phyloP scores from a whole-genome alignment of 2,329 filamentous ascomycete genomes.

The Dendryphion nanum region DNA sequence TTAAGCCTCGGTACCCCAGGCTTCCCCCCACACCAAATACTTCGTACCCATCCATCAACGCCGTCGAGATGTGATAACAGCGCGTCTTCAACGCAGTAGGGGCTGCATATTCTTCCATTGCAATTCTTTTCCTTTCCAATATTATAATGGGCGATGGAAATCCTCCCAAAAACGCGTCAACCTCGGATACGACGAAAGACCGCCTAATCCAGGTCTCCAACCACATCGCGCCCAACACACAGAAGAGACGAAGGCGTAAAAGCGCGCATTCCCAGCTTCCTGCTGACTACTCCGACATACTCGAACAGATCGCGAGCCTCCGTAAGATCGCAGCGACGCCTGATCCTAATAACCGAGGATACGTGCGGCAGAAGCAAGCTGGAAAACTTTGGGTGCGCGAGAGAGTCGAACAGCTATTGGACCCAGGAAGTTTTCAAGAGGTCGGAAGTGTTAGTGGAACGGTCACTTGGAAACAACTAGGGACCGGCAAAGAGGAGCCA shows the following conservation, averaged over 20 bases:
- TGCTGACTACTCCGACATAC: constrained; percentile 61
- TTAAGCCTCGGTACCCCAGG: too few species aligned
- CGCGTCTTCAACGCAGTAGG: too few species aligned
- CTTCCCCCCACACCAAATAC: too few species aligned
- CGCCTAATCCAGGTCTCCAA: constrained; percentile 50
- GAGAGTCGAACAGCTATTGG: constrained; percentile 58
- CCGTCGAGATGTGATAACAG: too few species aligned
- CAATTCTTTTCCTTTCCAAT: too few species aligned
- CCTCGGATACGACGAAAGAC: constrained; percentile 34
- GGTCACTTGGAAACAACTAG: constrained; percentile 56
- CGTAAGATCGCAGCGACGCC: constrained; percentile 56
- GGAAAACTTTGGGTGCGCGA: constrained; percentile 67
- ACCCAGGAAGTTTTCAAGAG: constrained; percentile 56
- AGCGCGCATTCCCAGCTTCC: constrained; percentile 47
- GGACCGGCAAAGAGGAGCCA: constrained; percentile 47
- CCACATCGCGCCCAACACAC: constrained; percentile 40
- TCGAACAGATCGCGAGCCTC: constrained; percentile 55
- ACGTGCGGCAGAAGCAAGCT: constrained; percentile 61
- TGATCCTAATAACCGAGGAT: constrained; percentile 54
- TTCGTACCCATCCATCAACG: too few species aligned
- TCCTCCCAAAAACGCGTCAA: constrained; percentile 16
- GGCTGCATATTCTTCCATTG: too few species aligned
- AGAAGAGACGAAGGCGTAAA: constrained; percentile 37
- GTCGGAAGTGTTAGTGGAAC: constrained; percentile 61
- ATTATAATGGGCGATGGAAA: constrained; percentile 19